phyloP scores from a whole-genome alignment of 108 stramenopile species.

The Cyclotella atomus region DNA sequence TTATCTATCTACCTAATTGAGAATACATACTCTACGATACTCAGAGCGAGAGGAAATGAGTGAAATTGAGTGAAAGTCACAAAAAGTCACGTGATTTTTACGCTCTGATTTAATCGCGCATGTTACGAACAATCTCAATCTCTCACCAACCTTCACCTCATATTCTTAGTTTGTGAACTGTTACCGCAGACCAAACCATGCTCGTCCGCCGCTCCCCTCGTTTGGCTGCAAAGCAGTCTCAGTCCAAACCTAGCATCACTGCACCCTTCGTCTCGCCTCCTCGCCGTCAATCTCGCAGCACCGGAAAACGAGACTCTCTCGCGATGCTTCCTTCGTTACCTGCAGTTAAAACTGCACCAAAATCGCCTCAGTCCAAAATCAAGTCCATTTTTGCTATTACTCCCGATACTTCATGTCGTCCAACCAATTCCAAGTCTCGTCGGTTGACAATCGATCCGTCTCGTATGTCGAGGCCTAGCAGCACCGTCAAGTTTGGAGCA shows the following conservation, averaged over 20 bases:
- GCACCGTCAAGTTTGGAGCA: background rate
- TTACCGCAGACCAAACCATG: too few species aligned
- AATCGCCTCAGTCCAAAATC: background rate
- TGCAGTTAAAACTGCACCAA: background rate
- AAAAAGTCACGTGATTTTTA: too few species aligned
- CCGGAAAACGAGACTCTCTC: background rate
- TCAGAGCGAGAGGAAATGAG: too few species aligned
- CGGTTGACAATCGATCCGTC: background rate
- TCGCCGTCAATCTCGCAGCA: background rate
- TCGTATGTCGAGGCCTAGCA: background rate
- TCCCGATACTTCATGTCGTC: slow-evolving; percentile 1
- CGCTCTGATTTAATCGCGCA: too few species aligned
- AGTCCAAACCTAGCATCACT: background rate
- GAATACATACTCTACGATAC: too few species aligned
- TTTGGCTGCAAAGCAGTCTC: background rate
- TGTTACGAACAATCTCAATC: too few species aligned
- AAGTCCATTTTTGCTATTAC: background rate
- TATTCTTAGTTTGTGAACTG: too few species aligned
- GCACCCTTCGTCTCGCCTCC: background rate
- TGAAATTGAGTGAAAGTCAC: too few species aligned
- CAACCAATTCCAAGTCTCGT: background rate
- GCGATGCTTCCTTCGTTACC: background rate
- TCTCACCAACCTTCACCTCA: too few species aligned
- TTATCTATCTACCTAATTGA: too few species aligned
- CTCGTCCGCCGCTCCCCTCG: background rate